phyloP scores from a whole-genome alignment of 495 filamentous ascomycete species.

The Trichoderma reesei region DNA sequence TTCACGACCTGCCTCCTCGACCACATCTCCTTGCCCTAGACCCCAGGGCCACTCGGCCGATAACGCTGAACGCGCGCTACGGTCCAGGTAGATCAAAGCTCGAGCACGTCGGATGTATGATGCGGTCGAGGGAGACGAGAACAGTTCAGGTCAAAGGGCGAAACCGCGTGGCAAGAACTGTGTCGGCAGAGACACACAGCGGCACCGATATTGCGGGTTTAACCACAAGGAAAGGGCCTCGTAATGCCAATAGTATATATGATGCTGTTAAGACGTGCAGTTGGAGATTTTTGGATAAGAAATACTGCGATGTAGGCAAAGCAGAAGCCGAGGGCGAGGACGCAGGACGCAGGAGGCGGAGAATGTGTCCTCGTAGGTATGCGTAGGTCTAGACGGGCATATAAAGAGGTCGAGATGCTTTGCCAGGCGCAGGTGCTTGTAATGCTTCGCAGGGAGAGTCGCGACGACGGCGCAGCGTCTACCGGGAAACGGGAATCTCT shows the following conservation, averaged over 20 bases:
- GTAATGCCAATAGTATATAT: neutral
- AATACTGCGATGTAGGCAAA: neutral
- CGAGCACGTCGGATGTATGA: neutral
- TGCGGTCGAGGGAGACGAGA: neutral
- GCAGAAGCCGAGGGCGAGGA: neutral
- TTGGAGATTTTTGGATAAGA: neutral
- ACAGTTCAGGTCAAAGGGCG: neutral
- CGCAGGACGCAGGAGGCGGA: no score
- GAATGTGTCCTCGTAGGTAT: neutral
- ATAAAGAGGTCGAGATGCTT: neutral
- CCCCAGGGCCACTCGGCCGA: neutral
- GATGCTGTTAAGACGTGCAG: neutral
- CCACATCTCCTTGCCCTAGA: constrained; percentile 5
- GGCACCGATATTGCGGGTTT: constrained; percentile 1
- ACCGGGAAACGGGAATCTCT: neutral
- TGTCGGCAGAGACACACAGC: neutral
- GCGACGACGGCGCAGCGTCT: neutral
- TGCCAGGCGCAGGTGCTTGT: neutral
- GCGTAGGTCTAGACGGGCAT: neutral
- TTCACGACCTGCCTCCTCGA: neutral
- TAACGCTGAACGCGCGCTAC: neutral
- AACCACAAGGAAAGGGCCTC: neutral
- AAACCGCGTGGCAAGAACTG: neutral
- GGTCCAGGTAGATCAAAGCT: neutral
- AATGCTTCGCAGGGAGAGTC: neutral